Conservation (phyloP, 2,329 filamentous ascomycete genomes). For the Penicillium thymicola region DNA sequence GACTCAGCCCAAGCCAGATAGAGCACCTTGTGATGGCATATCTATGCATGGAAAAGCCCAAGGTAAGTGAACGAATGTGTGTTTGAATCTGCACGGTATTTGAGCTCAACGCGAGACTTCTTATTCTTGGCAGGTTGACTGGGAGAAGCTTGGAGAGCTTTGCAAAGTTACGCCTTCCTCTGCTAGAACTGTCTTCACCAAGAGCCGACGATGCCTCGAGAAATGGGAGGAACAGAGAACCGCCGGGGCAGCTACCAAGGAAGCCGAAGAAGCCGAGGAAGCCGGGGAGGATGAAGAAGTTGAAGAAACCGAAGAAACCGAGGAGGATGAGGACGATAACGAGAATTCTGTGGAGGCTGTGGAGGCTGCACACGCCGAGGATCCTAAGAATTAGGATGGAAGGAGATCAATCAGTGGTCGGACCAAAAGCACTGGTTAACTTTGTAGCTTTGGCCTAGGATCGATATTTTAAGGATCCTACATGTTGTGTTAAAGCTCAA, state of each 20-base stretch:
- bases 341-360: background rate
- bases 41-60: background rate
- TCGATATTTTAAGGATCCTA: background rate
- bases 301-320: accelerated
- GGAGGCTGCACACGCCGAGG: background rate
- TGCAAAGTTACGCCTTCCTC: background rate
- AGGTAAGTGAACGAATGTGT: background rate
- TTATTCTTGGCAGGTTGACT: background rate
- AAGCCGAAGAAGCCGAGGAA: accelerated
- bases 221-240: background rate
- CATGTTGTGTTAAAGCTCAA: background rate
- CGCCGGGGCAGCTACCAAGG: too few relatives aligned
- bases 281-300: too few relatives aligned
- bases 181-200: background rate
- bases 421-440: too few relatives aligned
- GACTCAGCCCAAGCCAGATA: background rate
- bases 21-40: background rate
- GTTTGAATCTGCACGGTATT: background rate
- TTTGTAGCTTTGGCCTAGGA: too few relatives aligned
- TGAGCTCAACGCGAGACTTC: background rate
- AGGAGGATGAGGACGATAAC: background rate
- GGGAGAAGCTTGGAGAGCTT: background rate
- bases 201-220: background rate
- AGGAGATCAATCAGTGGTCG: background rate
- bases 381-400: background rate